These are phyloP conservation scores for Schrenkiella parvula DNA, from an alignment of 345 rosid genomes.

Conservation along the genomic window DNA sequence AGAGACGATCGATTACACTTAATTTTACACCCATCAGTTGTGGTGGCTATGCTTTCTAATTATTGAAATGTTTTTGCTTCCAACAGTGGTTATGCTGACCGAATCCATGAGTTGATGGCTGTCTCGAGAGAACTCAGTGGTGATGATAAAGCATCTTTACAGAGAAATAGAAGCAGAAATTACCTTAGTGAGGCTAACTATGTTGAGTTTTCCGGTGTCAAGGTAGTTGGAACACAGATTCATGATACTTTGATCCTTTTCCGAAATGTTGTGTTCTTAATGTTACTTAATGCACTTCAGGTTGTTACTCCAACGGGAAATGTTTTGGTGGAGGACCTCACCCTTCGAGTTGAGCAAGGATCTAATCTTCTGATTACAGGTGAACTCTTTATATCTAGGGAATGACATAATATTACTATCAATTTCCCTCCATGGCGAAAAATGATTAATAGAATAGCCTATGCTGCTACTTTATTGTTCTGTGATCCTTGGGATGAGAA, in stretches of 20 bases:
- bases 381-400: constrained; percentile 28
- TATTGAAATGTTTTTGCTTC: constrained; percentile 13
- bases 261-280: constrained; percentile 16
- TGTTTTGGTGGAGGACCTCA: constrained; percentile 88
- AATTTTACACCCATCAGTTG: background rate
- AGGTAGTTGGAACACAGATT: constrained; percentile 50
- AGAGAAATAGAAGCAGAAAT: constrained; percentile 63
- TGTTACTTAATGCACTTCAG: constrained; percentile 38
- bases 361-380: constrained; percentile 99
- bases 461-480: background rate
- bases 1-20: background rate
- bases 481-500: background rate
- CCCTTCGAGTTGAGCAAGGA: constrained; percentile 81
- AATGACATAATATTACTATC: background rate
- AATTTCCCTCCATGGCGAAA: background rate
- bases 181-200: constrained; percentile 84
- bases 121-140: constrained; percentile 80
- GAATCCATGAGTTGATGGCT: constrained; percentile 83
- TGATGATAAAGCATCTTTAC: constrained; percentile 55
- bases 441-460: background rate
- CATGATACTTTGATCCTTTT: background rate
- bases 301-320: constrained; percentile 96
- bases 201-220: constrained; percentile 89
- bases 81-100: constrained; percentile 95
- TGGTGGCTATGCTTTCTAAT: constrained; percentile 10